A percentile compares a stretch with the other conserved stretches of the same genome.
phyloP scores from a whole-genome alignment of 768 basidiomycete genomes.

The Chalciporus sphaerocephalus region DNA sequence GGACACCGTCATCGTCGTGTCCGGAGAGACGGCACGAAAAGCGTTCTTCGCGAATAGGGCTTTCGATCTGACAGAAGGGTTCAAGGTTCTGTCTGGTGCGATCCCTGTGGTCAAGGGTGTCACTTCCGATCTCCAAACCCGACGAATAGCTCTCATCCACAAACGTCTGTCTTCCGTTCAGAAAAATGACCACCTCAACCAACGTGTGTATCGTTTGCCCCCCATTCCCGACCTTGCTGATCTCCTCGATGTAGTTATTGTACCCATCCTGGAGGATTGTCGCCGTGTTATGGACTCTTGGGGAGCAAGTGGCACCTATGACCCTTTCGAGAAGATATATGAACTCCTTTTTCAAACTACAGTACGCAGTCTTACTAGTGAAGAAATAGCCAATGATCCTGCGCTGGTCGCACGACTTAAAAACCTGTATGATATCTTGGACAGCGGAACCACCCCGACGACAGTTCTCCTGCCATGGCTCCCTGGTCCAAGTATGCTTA shows the following conservation, averaged over 20 bases:
- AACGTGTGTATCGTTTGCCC: conserved; percentile 42
- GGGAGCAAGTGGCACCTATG: conserved; percentile 60
- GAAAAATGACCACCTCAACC: conserved; percentile 54
- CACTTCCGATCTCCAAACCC: conserved; percentile 63
- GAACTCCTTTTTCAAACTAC: conserved; percentile 73
- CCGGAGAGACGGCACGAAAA: conserved; percentile 65
- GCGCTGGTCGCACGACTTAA: conserved; percentile 58
- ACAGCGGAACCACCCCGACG: conserved; percentile 65
- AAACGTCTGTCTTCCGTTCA: conserved; percentile 65
- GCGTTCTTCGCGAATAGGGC: conserved; percentile 67
- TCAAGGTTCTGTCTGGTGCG: conserved; percentile 73
- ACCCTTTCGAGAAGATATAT: conserved; percentile 69
- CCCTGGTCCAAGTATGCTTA: conserved; percentile 67
- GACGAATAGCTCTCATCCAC: conserved; percentile 61
- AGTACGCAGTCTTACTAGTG: conserved; percentile 60
- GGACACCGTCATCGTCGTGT: conserved; percentile 69
- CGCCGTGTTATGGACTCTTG: conserved; percentile 57
- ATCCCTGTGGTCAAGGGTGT: conserved; percentile 75
- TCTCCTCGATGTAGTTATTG: conserved; percentile 49
- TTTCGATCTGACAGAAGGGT: conserved; percentile 75
- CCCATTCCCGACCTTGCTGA: conserved; percentile 7
- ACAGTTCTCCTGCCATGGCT: conserved; percentile 75
- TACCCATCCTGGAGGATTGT: conserved; percentile 61
- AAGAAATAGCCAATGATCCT: conserved; percentile 67
- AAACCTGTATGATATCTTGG: conserved; percentile 61